Evolutionary conservation across 805 yeast species (phyloP).

Genomic region (Barnettozyma sucrosica): DNA sequence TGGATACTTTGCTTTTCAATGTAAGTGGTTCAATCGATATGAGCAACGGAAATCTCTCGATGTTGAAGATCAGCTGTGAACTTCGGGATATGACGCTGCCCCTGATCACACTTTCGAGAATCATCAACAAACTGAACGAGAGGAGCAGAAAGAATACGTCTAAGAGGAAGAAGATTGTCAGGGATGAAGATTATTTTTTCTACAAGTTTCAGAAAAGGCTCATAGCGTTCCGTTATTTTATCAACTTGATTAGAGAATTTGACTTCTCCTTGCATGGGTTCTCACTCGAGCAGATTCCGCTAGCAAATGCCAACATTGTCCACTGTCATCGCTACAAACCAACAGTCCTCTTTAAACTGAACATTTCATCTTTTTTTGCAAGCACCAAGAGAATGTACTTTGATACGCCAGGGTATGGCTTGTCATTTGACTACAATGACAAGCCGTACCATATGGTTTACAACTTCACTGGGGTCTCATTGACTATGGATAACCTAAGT

Average conservation of each 20-base stretch:
- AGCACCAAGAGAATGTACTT: slow-evolving; percentile 26
- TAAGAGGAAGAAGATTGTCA: not conserved
- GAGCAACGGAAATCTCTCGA: slow-evolving; percentile 17
- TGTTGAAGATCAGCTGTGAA: slow-evolving; percentile 14
- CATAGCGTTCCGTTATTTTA: slow-evolving; percentile 8
- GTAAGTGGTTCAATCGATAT: slow-evolving; percentile 15
- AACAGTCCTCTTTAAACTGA: slow-evolving; percentile 17
- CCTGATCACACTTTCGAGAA: slow-evolving; percentile 12
- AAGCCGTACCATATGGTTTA: slow-evolving; percentile 35
- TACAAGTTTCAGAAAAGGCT: slow-evolving; percentile 12
- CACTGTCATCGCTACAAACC: slow-evolving; percentile 21
- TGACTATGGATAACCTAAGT: slow-evolving; percentile 26
- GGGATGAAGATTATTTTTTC: slow-evolving; percentile 12
- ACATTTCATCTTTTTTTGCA: slow-evolving; percentile 19
- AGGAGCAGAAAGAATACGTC: not conserved
- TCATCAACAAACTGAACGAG: slow-evolving; percentile 2
- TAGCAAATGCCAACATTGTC: slow-evolving; percentile 15
- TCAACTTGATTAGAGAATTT: slow-evolving; percentile 15
- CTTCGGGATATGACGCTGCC: slow-evolving; percentile 16
- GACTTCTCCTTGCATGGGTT: slow-evolving; percentile 17
- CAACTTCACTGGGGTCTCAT: slow-evolving; percentile 33
- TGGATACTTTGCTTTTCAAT: slow-evolving; percentile 20
- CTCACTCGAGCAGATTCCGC: slow-evolving; percentile 18
- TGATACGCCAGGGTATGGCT: slow-evolving; percentile 42
- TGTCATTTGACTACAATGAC: slow-evolving; percentile 35